Base-by-base conservation (phyloP, 148 eudicot genomes). In the Arctostaphylos glauca region DNA sequence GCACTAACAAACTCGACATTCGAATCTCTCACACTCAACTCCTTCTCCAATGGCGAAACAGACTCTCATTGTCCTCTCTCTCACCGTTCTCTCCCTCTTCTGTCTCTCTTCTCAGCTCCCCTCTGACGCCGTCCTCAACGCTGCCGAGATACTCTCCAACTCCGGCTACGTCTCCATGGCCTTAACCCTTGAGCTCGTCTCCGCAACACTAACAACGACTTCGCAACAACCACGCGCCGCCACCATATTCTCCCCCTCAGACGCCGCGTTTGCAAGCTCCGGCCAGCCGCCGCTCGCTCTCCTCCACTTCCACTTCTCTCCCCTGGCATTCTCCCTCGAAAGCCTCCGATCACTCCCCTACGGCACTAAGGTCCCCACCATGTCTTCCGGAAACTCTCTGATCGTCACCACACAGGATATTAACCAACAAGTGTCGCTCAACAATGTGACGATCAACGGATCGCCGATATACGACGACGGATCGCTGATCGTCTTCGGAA, bases 251-350 rank as follows among this genome's bases (percentile, higher is more conserved):
- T 76, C 92, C 5, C 90, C 88, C 5, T 84, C 91, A 12, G 92
- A 91, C 81, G n/a, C 82, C 23, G 86, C 90, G 19, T 87, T 88
- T 76, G 44, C 73, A 54, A 0, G 44, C 55, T 44, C 82, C 19
- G 97, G 91, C n/a, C 95, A 93, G 79, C 98, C 97, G 1, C 76
- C 95, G 0, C 87, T 93, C 71, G 53, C 91, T n/a, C 89, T 86
- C 75, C 91, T 95, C 86, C 88, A 83, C 31, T 74, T 90, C 83
- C 98, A 95, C 84, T 81, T 93, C 83, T 88, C 89, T 55, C 97
- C 95, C 15, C 70, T 80, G 23, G 83, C 87, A 0, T 86, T 89
- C 86, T 90, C 98, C 66, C 54, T 87, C 77, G 16, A 82, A 5
- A 85, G 87, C 77, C 93, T 95, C 77, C 89, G 79, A 12, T 90